Evolutionary conservation across 2,329 filamentous ascomycete species (phyloP).

Genomic region (Sphaceloma murrayae): DNA sequence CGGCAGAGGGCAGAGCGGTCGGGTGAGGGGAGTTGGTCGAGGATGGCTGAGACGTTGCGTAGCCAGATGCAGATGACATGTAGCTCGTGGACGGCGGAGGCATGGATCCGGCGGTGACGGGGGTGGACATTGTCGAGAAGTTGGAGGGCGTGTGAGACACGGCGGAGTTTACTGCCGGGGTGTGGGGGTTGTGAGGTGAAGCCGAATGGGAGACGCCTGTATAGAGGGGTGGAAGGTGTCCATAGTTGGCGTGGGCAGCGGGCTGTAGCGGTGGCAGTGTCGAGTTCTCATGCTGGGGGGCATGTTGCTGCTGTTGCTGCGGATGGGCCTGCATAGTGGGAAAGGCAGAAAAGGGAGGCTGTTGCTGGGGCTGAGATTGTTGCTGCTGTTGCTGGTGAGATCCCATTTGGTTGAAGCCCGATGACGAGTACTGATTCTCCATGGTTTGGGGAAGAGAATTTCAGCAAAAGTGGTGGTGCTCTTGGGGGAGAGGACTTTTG

Average conservation of each 20-base stretch:
- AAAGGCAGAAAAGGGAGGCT: slow-evolving; percentile 17
- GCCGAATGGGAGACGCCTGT: slow-evolving; percentile 26
- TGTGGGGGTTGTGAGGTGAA: slow-evolving; percentile 28
- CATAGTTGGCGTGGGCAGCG: slow-evolving; percentile 24
- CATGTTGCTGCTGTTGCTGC: slow-evolving; percentile 18
- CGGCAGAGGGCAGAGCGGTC: slow-evolving; percentile 19
- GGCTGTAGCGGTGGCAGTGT: slow-evolving; percentile 30
- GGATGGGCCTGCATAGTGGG: slow-evolving; percentile 15
- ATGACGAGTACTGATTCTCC: slow-evolving; percentile 16
- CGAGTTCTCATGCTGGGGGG: slow-evolving; percentile 22
- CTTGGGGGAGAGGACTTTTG: neutral
- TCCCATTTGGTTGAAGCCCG: slow-evolving; percentile 7
- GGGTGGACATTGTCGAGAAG: slow-evolving; percentile 25
- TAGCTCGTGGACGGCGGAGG: slow-evolving; percentile 27
- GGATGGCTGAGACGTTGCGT: slow-evolving; percentile 24
- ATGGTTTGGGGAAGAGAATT: slow-evolving; percentile 9
- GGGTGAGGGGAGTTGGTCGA: slow-evolving; percentile 23
- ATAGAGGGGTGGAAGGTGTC: slow-evolving; percentile 28
- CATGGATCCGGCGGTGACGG: slow-evolving; percentile 26
- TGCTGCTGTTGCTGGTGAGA: slow-evolving; percentile 21
- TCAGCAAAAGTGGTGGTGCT: neutral
- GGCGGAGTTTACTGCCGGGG: slow-evolving; percentile 24
- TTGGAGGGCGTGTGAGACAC: slow-evolving; percentile 25
- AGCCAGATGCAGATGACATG: slow-evolving; percentile 21
- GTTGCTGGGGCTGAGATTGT: slow-evolving; percentile 19